Evolutionary conservation across 768 basidiomycete genomes (phyloP), one percentile per base, ranked within the genome.

Genomic region (Lactifluus rugatus): DNA sequence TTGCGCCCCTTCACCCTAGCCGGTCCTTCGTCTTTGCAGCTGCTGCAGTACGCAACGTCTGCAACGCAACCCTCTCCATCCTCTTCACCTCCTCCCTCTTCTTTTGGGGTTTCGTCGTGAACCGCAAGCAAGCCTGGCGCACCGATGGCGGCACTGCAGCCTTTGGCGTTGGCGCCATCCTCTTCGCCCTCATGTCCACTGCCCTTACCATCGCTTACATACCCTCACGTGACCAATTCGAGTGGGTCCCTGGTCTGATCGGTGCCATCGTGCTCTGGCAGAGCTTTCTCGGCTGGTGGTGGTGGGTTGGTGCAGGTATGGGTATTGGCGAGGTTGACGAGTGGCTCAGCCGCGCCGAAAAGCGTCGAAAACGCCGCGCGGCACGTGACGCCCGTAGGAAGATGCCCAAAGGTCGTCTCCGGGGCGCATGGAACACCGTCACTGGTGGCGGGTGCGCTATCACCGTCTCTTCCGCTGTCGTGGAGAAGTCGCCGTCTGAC

Each of bases 241-340:
- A 82, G n/a, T 98, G 96, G 96, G 78, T 97, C 57, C 89, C 92
- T 0, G 82, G 85, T 23, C 76, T 97, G 52, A 82, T 92, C 71
- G 94, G 92, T 83, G 85, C 88, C 8, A 83, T 96, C 51, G 82
- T 97, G 11, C 80, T 98, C 19, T 99, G 96, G 96, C 96, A 99
- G 76, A 91, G 83, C 70, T 95, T 94, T 71, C 72, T 96, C 21
- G 93, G 90, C 0, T 97, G 92, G 91, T 97, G 93, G 93, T 97
- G 93, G 93, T 97, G 93, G 93, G 92, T 93, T 14, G 93, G 93
- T n/a, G 83, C 87, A 2, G 88, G 92, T 5, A 90, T 87, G 76
- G 89, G 85, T 9, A 78, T 84, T 3, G 77, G 79, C 28, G 85
- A 87, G 62, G 76, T 89, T 49, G 84, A 88, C 65, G 79, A 89